These are phyloP conservation scores for Carex scoparia DNA, from an alignment of 176 grass and related monocot genomes.

Conservation along the genomic window DNA sequence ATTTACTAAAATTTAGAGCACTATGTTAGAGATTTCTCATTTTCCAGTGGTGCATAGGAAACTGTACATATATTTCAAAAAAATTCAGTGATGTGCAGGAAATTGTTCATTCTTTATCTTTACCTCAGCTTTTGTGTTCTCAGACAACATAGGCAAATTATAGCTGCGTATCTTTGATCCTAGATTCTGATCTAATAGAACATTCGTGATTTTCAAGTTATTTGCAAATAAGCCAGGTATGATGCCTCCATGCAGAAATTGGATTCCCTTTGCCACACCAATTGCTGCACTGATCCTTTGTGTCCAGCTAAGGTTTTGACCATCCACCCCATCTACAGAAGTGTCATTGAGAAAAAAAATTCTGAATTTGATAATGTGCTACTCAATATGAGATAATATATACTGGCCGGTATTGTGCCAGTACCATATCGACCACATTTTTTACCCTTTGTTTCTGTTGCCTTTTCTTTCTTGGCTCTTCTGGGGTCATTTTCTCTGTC, in stretches of 20 bases:
- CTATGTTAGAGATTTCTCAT: neutral
- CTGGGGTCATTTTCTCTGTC: neutral
- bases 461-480: neutral
- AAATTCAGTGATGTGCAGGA: neutral
- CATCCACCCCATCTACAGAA: conserved; percentile 56
- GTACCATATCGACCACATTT: neutral
- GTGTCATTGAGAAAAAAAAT: neutral
- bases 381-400: neutral
- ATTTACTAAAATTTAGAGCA: neutral
- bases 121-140: conserved; percentile 54
- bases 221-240: conserved; percentile 79
- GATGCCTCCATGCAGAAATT: conserved; percentile 80
- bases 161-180: conserved; percentile 78
- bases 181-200: conserved; percentile 77
- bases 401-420: neutral
- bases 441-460: neutral
- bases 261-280: conserved; percentile 73
- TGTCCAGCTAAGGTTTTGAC: conserved; percentile 55
- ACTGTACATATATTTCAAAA: neutral
- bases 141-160: conserved; percentile 72
- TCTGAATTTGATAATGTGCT: neutral
- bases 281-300: conserved; percentile 64
- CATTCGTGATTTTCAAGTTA: conserved; percentile 73
- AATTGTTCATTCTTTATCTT: neutral
- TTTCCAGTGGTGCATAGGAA: neutral